Evolutionary conservation across 495 filamentous ascomycete genomes (phyloP).

Genomic region (Lophium mytilinum): DNA sequence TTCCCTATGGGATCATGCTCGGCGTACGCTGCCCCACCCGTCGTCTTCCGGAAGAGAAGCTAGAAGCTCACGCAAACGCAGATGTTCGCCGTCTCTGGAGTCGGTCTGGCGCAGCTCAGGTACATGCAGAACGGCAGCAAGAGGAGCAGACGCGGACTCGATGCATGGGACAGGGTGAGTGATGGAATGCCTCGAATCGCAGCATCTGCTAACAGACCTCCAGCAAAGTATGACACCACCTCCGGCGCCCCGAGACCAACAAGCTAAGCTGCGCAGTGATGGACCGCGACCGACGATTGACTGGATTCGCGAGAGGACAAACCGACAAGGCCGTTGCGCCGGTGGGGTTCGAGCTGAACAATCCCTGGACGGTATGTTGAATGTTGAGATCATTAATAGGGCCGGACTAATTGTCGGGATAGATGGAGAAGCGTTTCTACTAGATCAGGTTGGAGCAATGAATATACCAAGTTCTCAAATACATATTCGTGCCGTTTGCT

Average conservation of each 20-base stretch:
- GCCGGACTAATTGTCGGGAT: not conserved
- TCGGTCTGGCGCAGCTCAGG: slow-evolving; percentile 63
- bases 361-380: slow-evolving; percentile 75
- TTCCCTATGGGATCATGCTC: slow-evolving; percentile 89
- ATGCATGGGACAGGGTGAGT: slow-evolving; percentile 90
- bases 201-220: slow-evolving; percentile 36
- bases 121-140: slow-evolving; percentile 82
- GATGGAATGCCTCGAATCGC: not conserved
- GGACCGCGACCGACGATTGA: slow-evolving; percentile 87
- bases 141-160: slow-evolving; percentile 69
- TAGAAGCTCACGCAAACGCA: slow-evolving; percentile 33
- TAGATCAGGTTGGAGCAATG: not conserved
- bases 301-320: slow-evolving; percentile 77
- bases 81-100: slow-evolving; percentile 87
- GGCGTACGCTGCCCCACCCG: slow-evolving; percentile 51
- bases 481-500: too few relatives aligned
- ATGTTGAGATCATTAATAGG: not conserved
- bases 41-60: slow-evolving; percentile 20
- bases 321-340: slow-evolving; percentile 72
- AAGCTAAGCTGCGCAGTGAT: slow-evolving; percentile 63
- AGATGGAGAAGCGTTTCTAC: not conserved
- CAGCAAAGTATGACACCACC: slow-evolving; percentile 64
- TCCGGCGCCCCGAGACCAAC: slow-evolving; percentile 7
- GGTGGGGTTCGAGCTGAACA: slow-evolving; percentile 84
- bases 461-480: too few relatives aligned